phyloP scores from a whole-genome alignment of 305 asterid species.

The Fraxinus latifolia region DNA sequence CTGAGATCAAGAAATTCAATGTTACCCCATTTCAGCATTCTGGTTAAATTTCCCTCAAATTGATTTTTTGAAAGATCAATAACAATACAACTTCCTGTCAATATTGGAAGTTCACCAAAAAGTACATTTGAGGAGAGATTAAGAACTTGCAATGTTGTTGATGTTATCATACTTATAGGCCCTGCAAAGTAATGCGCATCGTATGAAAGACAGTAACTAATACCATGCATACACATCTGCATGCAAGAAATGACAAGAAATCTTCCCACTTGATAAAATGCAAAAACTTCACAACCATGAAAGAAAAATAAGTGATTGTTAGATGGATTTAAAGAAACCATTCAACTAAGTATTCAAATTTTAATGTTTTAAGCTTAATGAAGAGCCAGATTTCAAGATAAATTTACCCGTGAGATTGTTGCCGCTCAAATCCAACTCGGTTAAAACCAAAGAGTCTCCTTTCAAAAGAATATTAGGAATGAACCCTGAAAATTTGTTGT shows the following conservation, averaged over 20 bases:
- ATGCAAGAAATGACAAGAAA: background rate
- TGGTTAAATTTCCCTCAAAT: slow-evolving; percentile 64
- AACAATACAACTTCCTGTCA: slow-evolving; percentile 74
- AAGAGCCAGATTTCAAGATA: background rate
- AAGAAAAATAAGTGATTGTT: background rate
- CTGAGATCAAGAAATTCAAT: slow-evolving; percentile 83
- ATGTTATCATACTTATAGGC: slow-evolving; percentile 67
- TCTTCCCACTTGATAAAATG: background rate
- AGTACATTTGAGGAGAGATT: slow-evolving; percentile 79
- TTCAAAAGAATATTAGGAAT: slow-evolving; percentile 78
- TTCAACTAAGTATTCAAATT: background rate
- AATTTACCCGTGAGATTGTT: slow-evolving; percentile 79
- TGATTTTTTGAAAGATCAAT: slow-evolving; percentile 73
- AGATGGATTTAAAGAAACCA: background rate
- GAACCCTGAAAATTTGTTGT: slow-evolving; percentile 68
- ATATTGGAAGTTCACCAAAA: slow-evolving; percentile 78
- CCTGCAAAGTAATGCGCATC: slow-evolving; percentile 45
- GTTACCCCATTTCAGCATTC: slow-evolving; percentile 81
- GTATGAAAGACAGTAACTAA: background rate
- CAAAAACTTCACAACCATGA: background rate
- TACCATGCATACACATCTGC: background rate
- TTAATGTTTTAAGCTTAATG: background rate
- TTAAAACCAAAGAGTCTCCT: slow-evolving; percentile 75
- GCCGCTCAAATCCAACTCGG: slow-evolving; percentile 81
- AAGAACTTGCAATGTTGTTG: slow-evolving; percentile 63